Base-by-base conservation (phyloP, 2,329 filamentous ascomycete species). In the Biscogniauxia marginata region DNA sequence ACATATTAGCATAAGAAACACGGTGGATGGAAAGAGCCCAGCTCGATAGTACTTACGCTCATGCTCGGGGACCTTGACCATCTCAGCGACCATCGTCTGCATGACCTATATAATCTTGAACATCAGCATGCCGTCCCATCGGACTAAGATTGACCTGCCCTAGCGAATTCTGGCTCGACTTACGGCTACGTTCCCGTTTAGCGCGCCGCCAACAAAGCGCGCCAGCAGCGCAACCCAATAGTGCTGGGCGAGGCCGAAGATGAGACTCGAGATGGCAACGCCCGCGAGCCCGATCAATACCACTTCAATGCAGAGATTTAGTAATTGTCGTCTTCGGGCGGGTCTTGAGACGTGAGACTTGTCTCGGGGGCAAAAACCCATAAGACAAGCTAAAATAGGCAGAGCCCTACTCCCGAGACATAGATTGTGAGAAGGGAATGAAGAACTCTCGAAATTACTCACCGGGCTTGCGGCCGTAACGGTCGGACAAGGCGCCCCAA, bases 221-320 rank as follows among this genome's bases (percentile, higher is more conserved):
- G 74, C 75, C 13, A 75, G 62, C 34, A 77, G 62, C 1, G 75
- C 75, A 21, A 77, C 69, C 75, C 75, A 77, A 63, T 76, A 77
- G 11, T 60, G 63, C 54, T 69, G 67, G 5, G 75, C 73, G 11
- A 77, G 65, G 7, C 75, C 75, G 56, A 77, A 76, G 43, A 77
- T 71, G 49, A 77, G 63, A 52, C 74, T 74, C 7, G 73, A 75
- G 45, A 77, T 62, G 5, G 73, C 71, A 5, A 73, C 71, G 46
- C 72, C 72, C 13, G 62, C 70, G 20, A 74, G 68, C 3, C 70
- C 72, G 49, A 72, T 62, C 11, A 74, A 61, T 1, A 74, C 69
- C 21, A 74, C 63, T 3, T n/a, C n/a, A n/a, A n/a, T n/a, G n/a
- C n/a, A n/a, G n/a, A n/a, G n/a, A n/a, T n/a, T n/a, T n/a, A n/a